Evolutionary conservation across 1,139 yeast genomes (phyloP).

Genomic region (Saccharomyces hybrid): DNA sequence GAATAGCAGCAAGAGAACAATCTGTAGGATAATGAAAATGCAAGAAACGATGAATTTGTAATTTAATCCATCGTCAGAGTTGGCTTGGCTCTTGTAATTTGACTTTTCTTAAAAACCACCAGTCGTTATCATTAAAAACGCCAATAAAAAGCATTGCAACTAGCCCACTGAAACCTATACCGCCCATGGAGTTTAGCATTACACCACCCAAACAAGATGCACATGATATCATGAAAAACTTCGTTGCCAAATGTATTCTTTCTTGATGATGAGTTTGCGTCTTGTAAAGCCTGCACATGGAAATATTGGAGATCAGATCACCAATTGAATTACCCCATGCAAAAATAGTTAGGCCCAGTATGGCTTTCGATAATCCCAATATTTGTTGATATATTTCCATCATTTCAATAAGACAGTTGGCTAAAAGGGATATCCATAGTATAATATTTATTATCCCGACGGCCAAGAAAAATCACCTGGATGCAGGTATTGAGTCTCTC

Average conservation of each 20-base stretch:
- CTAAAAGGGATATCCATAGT: conserved; percentile 54
- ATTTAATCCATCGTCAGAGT: conserved; percentile 9
- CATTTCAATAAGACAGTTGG: conserved; percentile 49
- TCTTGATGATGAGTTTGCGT: conserved; percentile 20
- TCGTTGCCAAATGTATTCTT: conserved; percentile 23
- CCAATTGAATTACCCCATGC: conserved; percentile 92
- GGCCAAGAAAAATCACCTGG: conserved; percentile 17
- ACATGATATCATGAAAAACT: conserved; percentile 29
- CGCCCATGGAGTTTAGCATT: conserved; percentile 30
- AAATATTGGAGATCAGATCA: conserved; percentile 80
- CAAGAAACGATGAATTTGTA: conserved; percentile 24
- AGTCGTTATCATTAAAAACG: conserved; percentile 10
- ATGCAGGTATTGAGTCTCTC: not conserved
- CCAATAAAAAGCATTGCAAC: conserved; percentile 26
- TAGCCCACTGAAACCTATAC: conserved; percentile 32
- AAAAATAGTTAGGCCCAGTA: conserved; percentile 78
- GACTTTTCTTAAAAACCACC: conserved; percentile 24
- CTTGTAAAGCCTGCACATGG: conserved; percentile 36
- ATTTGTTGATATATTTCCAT: conserved; percentile 37
- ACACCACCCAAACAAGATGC: conserved; percentile 33
- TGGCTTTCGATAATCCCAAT: conserved; percentile 54
- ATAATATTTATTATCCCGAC: conserved; percentile 78
- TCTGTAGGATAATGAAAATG: conserved; percentile 18
- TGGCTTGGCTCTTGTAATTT: conserved; percentile 11
- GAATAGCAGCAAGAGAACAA: conserved; percentile 12